Conservation (phyloP, 768 basidiomycete genomes). For the Mycena metata region DNA sequence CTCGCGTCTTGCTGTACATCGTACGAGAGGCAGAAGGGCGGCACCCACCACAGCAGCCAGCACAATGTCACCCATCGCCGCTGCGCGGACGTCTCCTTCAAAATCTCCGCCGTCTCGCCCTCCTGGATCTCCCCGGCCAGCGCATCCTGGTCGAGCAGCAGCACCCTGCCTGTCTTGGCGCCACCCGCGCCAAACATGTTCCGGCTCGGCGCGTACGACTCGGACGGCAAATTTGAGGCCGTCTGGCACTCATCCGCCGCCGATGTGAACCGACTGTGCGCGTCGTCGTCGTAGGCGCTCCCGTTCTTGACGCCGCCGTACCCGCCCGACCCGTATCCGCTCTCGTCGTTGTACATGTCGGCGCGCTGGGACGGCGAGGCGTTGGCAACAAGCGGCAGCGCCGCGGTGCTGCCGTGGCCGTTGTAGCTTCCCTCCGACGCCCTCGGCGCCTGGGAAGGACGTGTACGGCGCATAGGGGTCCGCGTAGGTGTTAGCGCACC, state of each 20-base stretch:
- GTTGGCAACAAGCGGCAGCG: conserved; percentile 86
- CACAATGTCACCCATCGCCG: conserved; percentile 90
- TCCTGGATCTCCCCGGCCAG: conserved; percentile 89
- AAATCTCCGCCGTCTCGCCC: conserved; percentile 88
- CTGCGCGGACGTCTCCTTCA: conserved; percentile 86
- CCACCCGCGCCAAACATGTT: conserved; percentile 92
- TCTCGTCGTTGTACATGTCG: conserved; percentile 78
- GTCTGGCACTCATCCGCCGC: conserved; percentile 70
- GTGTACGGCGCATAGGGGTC: too few species aligned
- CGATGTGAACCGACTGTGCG: conserved; percentile 81
- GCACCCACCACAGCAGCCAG: conserved; percentile 93
- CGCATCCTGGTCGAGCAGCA: conserved; percentile 81
- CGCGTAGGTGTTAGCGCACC: too few species aligned
- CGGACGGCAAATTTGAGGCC: conserved; percentile 81
- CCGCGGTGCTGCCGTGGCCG: conserved; percentile 54
- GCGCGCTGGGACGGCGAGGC: conserved; percentile 87
- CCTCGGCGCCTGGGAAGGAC: too few species aligned
- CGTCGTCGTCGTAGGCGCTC: conserved; percentile 79
- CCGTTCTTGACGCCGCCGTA: conserved; percentile 47
- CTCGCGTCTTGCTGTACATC: conserved; percentile 94
- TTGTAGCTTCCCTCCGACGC: too few species aligned
- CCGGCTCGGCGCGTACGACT: too few species aligned
- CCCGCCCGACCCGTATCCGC: conserved; percentile 63
- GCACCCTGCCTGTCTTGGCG: conserved; percentile 62
- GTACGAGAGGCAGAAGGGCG: conserved; percentile 75